phyloP scores from a whole-genome alignment of 1,139 yeast species.

The Tardiomyces blankii region DNA sequence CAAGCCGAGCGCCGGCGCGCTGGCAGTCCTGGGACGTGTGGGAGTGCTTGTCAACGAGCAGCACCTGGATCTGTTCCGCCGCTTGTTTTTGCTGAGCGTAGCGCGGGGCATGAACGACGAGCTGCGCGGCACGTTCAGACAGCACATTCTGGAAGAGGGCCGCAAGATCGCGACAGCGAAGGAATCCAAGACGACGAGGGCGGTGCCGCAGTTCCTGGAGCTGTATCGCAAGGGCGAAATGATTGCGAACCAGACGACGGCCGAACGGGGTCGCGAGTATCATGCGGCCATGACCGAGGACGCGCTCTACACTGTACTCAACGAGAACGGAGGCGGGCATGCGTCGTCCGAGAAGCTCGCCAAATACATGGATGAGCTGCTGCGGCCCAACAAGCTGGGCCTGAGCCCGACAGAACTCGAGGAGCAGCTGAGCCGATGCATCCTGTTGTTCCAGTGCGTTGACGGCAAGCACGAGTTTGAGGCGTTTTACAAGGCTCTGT shows the following conservation, averaged over 20 bases:
- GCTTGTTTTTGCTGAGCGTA: neutral
- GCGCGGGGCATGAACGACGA: neutral
- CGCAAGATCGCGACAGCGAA: neutral
- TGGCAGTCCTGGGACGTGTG: neutral
- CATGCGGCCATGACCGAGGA: neutral
- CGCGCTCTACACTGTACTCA: constrained; percentile 9
- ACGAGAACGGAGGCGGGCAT: constrained; percentile 11
- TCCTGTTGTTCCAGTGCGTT: constrained; percentile 54
- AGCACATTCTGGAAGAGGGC: neutral
- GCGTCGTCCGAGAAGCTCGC: constrained; percentile 20
- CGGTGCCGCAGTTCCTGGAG: neutral
- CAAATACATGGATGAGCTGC: constrained; percentile 23
- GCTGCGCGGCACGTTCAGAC: neutral
- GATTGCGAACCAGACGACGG: neutral
- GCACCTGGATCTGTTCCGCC: neutral
- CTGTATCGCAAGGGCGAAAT: neutral
- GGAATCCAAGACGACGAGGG: neutral
- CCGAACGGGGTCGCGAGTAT: neutral
- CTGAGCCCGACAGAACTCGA: constrained; percentile 34
- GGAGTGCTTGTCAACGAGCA: neutral
- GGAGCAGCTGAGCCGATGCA: constrained; percentile 41
- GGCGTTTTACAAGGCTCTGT: constrained; percentile 73
- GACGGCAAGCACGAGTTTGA: constrained; percentile 85
- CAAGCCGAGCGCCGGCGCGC: neutral
- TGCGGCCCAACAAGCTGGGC: constrained; percentile 9